These are phyloP conservation scores for Emergomyces orientalis DNA, from an alignment of 2,329 filamentous ascomycete species.

Conservation along the genomic window DNA sequence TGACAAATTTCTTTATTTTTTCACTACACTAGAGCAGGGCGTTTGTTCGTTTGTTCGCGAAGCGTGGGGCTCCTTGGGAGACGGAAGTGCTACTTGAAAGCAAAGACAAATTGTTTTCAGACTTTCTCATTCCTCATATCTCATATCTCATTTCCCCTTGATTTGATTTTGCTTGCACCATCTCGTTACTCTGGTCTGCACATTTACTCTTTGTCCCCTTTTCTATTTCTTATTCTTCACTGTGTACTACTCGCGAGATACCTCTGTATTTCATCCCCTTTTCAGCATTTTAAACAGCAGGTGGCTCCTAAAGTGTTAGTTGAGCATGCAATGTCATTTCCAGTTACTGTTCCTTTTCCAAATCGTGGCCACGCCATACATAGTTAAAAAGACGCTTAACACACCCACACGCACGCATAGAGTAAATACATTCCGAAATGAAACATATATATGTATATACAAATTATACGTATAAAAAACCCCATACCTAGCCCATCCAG, in stretches of 20 bases:
- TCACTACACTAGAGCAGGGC: background rate
- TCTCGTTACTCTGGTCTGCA: background rate
- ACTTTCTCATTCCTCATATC: background rate
- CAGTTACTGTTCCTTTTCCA: background rate
- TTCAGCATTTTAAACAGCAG: background rate
- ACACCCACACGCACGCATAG: no score
- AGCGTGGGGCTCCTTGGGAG: background rate
- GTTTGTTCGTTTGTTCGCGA: background rate
- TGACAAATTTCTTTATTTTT: background rate
- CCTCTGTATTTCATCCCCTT: background rate
- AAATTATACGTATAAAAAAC: no score
- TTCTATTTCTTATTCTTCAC: background rate
- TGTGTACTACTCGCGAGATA: conserved; percentile 2
- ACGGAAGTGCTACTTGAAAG: background rate
- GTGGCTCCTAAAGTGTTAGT: background rate
- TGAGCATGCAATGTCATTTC: background rate
- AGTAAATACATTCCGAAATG: no score
- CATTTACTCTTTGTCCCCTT: background rate
- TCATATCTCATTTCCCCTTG: background rate
- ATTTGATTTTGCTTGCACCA: background rate
- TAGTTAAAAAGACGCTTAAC: background rate
- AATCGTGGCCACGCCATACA: background rate
- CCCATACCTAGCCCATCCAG: no score
- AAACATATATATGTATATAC: no score
- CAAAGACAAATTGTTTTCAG: background rate